Evolutionary conservation across 208 protist species (phyloP).

Genomic region (Borovskyia barvae): DNA sequence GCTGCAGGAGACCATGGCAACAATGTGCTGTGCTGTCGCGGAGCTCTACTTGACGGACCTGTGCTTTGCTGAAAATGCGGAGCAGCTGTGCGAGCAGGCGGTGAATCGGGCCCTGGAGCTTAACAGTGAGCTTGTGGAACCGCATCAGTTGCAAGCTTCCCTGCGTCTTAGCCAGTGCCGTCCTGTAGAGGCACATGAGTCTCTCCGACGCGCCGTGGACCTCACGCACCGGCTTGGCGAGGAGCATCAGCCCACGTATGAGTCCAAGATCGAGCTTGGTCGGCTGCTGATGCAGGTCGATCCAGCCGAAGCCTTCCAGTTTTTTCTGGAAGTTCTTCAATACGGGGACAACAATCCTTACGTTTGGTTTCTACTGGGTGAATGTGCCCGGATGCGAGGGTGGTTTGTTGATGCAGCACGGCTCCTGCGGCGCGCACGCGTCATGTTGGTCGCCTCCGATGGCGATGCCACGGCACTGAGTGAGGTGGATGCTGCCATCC

Average conservation of each 20-base stretch:
- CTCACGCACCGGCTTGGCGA: slow-evolving; percentile 82
- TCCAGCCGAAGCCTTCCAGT: slow-evolving; percentile 73
- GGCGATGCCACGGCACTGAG: slow-evolving; percentile 51
- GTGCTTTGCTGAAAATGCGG: slow-evolving; percentile 80
- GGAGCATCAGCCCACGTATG: slow-evolving; percentile 88
- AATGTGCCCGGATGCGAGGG: slow-evolving; percentile 75
- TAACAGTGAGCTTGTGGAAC: slow-evolving; percentile 64
- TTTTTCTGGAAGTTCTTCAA: slow-evolving; percentile 86
- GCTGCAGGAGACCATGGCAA: slow-evolving; percentile 77
- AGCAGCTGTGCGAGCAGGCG: slow-evolving; percentile 76
- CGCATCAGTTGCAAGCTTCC: slow-evolving; percentile 83
- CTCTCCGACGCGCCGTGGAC: slow-evolving; percentile 71
- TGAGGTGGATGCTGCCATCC: slow-evolving; percentile 81
- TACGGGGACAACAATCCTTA: slow-evolving; percentile 90
- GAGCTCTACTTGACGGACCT: slow-evolving; percentile 92
- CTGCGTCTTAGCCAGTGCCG: slow-evolving; percentile 79
- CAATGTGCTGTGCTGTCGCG: slow-evolving; percentile 83
- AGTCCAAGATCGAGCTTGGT: slow-evolving; percentile 88
- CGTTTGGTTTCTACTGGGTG: slow-evolving; percentile 91
- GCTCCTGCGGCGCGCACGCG: slow-evolving; percentile 74
- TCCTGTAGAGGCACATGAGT: slow-evolving; percentile 55
- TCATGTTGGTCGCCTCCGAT: slow-evolving; percentile 76
- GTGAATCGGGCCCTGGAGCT: slow-evolving; percentile 49
- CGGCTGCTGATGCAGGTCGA: slow-evolving; percentile 88
- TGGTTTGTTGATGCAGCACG: slow-evolving; percentile 76